Conservation (phyloP, 225 moss, liverwort and hornwort genomes). For the Physcomitrellopsis africana region DNA sequence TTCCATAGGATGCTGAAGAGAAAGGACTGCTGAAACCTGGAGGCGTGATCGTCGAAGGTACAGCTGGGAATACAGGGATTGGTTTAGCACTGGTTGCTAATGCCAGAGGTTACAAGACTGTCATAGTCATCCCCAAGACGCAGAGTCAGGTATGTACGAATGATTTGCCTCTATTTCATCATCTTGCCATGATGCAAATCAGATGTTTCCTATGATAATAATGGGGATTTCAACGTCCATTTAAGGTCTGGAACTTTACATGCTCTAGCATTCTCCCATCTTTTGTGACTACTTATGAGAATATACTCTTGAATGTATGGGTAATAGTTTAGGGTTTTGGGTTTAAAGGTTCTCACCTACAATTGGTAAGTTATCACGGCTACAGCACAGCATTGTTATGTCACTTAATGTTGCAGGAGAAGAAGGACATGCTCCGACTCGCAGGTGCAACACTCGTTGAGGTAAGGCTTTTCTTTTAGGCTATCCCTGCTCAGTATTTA, state of each 20-base stretch:
- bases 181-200: background rate
- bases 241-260: background rate
- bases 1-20: conserved; percentile 80
- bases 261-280: background rate
- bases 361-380: too few species aligned
- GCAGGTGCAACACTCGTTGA: conserved; percentile 94
- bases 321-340: conserved; percentile 22
- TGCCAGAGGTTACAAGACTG: conserved; percentile 88
- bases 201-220: background rate
- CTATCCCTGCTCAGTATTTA: background rate
- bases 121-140: conserved; percentile 88
- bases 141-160: conserved; percentile 70
- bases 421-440: conserved; percentile 79
- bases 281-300: background rate
- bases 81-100: conserved; percentile 89
- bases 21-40: conserved; percentile 88
- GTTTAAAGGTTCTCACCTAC: conserved; percentile 16
- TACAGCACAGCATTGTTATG: too few species aligned
- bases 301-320: background rate
- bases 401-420: conserved; percentile 54
- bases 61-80: conserved; percentile 96
- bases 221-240: background rate
- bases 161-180: background rate
- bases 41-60: conserved; percentile 93
- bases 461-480: conserved; percentile 32